Conservation (phyloP, 805 yeast species). For the Candida hungchunana region DNA sequence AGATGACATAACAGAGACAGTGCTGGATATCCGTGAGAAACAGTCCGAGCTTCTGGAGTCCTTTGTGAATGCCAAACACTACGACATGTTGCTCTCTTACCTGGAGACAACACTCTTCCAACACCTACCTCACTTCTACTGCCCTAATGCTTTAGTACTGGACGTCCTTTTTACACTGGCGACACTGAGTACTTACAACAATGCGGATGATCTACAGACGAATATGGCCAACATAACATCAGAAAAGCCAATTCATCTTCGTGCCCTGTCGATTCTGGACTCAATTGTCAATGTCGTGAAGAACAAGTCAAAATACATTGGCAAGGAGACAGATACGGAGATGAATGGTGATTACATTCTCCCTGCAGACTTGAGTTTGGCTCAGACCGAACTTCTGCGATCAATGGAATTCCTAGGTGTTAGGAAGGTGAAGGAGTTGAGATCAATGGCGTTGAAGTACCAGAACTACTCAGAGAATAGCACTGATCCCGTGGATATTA, state of each 20-base stretch:
- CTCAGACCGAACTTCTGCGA: conserved; percentile 9
- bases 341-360: conserved; percentile 5
- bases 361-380: conserved; percentile 14
- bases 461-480: conserved; percentile 14
- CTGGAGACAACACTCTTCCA: conserved; percentile 28
- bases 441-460: conserved; percentile 11
- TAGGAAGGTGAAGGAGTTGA: conserved; percentile 2
- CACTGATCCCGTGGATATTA: neutral
- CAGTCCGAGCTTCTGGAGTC: conserved; percentile 21
- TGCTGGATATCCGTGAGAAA: too few relatives aligned
- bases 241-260: conserved; percentile 27
- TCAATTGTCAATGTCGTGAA: conserved; percentile 17
- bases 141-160: conserved; percentile 33
- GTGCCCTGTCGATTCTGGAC: conserved; percentile 31
- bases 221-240: conserved; percentile 26
- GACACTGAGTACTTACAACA: conserved; percentile 29
- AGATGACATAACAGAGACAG: too few relatives aligned
- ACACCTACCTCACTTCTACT: conserved; percentile 23
- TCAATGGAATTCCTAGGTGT: conserved; percentile 13
- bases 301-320: conserved; percentile 3
- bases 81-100: conserved; percentile 33
- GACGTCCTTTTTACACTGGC: conserved; percentile 34
- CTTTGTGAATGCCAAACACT: conserved; percentile 27
- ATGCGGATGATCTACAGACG: conserved; percentile 21
- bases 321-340: neutral